Evolutionary conservation across 2,329 filamentous ascomycete species (phyloP), one percentile per base, ranked within the genome.

Genomic region (Penicillium sp.): DNA sequence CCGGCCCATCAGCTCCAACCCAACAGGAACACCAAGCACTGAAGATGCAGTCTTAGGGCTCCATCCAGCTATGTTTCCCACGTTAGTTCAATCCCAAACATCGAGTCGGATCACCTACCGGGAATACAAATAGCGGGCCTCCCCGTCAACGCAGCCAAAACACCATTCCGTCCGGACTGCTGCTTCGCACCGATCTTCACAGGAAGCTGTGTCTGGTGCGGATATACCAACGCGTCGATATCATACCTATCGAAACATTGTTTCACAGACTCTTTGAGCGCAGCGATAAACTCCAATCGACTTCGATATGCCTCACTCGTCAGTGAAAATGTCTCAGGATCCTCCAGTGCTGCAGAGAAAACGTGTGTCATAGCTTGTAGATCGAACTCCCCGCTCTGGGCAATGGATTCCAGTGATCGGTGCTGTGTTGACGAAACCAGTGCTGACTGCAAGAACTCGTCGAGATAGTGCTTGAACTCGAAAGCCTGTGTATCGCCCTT

Each of bases 171-270:
- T 1, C 80, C 80, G n/a, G 68, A 68, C 64, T 85, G 82, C 0
- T 73, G 76, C 0, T 75, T 69, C 1, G 75, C 73, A 3, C 80
- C 80, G 22, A 83, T 64, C 40, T 75, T 74, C 2, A 83, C 80
- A 6, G 82, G 79, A 1, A 84, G 73, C 47, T 82, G 82, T 59
- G 76, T 76, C 58, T 85, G 82, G 60, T 84, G 76, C 0, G 82
- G 81, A 63, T 84, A 85, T 57, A 83, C 75, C 32, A 84, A 57
- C 0, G 77, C 80, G 59, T 82, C 77, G 13, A 85, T 69, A 0
- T 64, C 52, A 53, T 80, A 67, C 0, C 59, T 49, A 0, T 66
- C 61, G 52, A 84, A 81, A 0, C 78, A 80, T 3, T 64, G 53
- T n/a, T 70, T 65, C 2, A 84, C 65, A 0, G 73, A 67, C 1